A percentile compares a stretch with the other conserved stretches of the same genome.
phyloP scores from a whole-genome alignment of 2,329 filamentous ascomycete species.

The Exophiala lecanii-corni region DNA sequence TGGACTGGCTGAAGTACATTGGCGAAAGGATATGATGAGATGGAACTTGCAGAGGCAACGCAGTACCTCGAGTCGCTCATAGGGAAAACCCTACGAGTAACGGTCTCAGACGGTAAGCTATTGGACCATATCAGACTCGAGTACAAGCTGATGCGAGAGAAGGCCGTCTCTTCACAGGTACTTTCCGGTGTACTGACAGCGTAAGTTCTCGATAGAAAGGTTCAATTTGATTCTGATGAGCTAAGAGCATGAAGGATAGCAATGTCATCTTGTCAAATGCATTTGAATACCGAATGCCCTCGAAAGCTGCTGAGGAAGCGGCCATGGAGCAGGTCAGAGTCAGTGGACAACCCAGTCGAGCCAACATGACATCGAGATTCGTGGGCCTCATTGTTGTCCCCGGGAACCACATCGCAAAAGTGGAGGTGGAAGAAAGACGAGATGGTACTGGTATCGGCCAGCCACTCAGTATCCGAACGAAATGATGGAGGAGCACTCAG shows the following conservation, averaged over 20 bases:
- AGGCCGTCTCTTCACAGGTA: constrained; percentile 79
- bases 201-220: constrained; percentile 45
- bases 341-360: constrained; percentile 44
- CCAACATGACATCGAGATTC: constrained; percentile 78
- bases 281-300: constrained; percentile 82
- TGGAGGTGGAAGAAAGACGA: constrained; percentile 70
- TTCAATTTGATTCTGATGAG: background rate
- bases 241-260: constrained; percentile 56
- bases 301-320: constrained; percentile 44
- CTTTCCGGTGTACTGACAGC: constrained; percentile 91
- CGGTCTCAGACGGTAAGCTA: constrained; percentile 20
- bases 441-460: constrained; percentile 13
- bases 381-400: constrained; percentile 88
- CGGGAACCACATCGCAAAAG: constrained; percentile 76
- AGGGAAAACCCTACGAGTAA: constrained; percentile 26
- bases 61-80: constrained; percentile 25
- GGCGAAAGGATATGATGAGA: no score
- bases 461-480: constrained; percentile 19
- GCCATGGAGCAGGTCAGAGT: constrained; percentile 34
- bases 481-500: constrained; percentile 9
- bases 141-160: background rate
- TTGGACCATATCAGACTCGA: background rate
- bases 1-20: no score
- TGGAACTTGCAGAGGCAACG: constrained; percentile 24
- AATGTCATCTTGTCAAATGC: constrained; percentile 84